A percentile compares a stretch with the other conserved stretches of the same genome.
These are phyloP conservation scores for Botrytis fragariae DNA, from an alignment of 2,329 filamentous ascomycete species.

Conservation along the genomic window DNA sequence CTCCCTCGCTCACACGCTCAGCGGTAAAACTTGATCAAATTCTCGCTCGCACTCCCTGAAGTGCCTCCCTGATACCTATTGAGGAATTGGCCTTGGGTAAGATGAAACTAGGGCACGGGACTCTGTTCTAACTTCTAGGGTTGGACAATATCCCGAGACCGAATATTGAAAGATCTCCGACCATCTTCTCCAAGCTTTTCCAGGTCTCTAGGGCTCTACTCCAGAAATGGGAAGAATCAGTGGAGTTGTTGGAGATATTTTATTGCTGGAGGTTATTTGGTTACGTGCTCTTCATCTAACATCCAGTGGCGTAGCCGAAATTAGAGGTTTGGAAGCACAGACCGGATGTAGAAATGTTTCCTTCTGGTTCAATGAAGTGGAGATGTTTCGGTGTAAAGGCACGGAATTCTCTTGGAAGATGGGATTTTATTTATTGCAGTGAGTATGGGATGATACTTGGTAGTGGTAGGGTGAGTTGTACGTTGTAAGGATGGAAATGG, in stretches of 20 bases:
- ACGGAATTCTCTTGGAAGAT: neutral
- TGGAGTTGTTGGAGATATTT: neutral
- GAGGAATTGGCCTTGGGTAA: neutral
- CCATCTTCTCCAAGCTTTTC: constrained; percentile 10
- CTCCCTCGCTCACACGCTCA: neutral
- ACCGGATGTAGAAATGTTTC: neutral
- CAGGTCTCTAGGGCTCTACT: neutral
- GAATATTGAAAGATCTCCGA: constrained; percentile 19
- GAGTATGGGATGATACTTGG: neutral
- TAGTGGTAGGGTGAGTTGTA: neutral
- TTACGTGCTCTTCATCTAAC: constrained; percentile 11
- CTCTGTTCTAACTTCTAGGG: neutral
- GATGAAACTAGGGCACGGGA: constrained; percentile 5
- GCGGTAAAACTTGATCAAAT: neutral
- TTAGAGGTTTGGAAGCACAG: constrained; percentile 4
- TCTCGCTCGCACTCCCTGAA: neutral
- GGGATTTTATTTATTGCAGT: neutral
- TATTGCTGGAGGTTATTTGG: neutral
- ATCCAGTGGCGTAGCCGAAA: constrained; percentile 1
- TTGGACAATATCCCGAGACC: neutral
- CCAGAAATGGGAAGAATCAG: constrained; percentile 1
- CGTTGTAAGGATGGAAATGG: neutral
- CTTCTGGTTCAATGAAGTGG: neutral
- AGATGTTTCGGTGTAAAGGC: neutral
- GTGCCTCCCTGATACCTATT: neutral